phyloP scores from a whole-genome alignment of 352 stramenopile genomes.

The Phytophthora sp. region DNA sequence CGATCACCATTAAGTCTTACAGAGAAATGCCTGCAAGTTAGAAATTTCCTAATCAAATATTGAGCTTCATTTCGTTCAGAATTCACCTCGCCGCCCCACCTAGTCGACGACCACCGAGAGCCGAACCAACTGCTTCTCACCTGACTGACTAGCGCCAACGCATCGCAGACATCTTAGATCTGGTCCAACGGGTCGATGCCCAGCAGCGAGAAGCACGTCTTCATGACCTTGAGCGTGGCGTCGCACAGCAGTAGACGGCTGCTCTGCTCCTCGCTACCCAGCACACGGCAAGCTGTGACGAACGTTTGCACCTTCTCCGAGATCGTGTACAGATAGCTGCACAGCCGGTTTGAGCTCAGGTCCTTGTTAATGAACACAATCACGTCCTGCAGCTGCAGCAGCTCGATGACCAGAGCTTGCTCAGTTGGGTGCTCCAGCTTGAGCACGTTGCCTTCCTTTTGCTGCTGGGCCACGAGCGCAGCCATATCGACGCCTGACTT shows the following conservation, averaged over 20 bases:
- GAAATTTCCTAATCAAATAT: constrained; percentile 47
- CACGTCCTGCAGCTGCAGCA: constrained; percentile 96
- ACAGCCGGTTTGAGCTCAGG: constrained; percentile 97
- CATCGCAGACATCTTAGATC: no score
- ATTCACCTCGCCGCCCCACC: constrained; percentile 18
- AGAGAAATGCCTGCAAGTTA: constrained; percentile 40
- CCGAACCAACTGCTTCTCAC: constrained; percentile 17
- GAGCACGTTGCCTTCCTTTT: constrained; percentile 54
- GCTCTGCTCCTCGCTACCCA: constrained; percentile 94
- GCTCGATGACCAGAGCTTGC: constrained; percentile 92
- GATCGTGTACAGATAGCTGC: constrained; percentile 98
- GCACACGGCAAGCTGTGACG: constrained; percentile 97
- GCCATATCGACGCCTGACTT: constrained; percentile 93
- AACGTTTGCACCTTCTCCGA: constrained; percentile 98
- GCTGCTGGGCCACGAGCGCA: constrained; percentile 56
- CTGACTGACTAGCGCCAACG: constrained; percentile 9
- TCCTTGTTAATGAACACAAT: constrained; percentile 95
- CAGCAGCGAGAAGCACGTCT: constrained; percentile 92
- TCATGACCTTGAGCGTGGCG: constrained; percentile 96
- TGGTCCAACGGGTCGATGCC: constrained; percentile 94
- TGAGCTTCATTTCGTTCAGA: constrained; percentile 40
- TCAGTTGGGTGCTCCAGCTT: constrained; percentile 86
- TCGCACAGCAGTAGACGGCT: constrained; percentile 97
- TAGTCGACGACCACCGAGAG: constrained; percentile 11
- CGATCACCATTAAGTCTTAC: constrained; percentile 30